phyloP scores from a whole-genome alignment of 148 eudicot genomes.

The Selenicereus undatus region DNA sequence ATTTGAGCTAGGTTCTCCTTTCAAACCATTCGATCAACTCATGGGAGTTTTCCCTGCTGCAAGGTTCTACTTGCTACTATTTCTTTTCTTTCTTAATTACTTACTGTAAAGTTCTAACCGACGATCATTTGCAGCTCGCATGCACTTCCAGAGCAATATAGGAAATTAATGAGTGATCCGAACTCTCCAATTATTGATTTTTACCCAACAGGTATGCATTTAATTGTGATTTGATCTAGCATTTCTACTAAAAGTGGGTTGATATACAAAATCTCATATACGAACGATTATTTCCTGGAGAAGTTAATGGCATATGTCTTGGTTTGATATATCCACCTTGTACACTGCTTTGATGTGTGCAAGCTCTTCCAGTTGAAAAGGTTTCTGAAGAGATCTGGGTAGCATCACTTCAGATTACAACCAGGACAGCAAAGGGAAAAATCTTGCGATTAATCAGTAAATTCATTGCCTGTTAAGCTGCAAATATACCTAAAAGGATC shows the following conservation, averaged over 20 bases:
- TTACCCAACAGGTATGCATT: slow-evolving; percentile 72
- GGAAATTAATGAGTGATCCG: slow-evolving; percentile 84
- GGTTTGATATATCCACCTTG: not conserved
- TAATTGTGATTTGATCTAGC: not conserved
- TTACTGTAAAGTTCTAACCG: slow-evolving; percentile 30
- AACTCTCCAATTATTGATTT: slow-evolving; percentile 83
- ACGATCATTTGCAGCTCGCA: slow-evolving; percentile 58
- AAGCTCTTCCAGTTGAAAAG: not conserved
- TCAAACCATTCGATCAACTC: slow-evolving; percentile 93
- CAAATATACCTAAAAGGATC: no score
- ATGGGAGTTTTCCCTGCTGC: slow-evolving; percentile 98
- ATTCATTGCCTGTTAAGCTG: no score
- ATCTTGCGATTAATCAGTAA: no score
- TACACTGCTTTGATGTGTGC: not conserved
- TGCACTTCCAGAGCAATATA: slow-evolving; percentile 88
- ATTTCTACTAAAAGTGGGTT: not conserved
- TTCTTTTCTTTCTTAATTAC: slow-evolving; percentile 9
- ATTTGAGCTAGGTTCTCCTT: slow-evolving; percentile 84
- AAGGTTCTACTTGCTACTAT: slow-evolving; percentile 45
- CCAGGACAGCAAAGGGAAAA: no score
- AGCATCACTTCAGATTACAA: no score
- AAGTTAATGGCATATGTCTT: not conserved
- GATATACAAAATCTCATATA: not conserved
- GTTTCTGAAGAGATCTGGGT: no score
- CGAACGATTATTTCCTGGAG: not conserved